phyloP scores from a whole-genome alignment of 768 basidiomycete species.

The Trametes gibbosa region DNA sequence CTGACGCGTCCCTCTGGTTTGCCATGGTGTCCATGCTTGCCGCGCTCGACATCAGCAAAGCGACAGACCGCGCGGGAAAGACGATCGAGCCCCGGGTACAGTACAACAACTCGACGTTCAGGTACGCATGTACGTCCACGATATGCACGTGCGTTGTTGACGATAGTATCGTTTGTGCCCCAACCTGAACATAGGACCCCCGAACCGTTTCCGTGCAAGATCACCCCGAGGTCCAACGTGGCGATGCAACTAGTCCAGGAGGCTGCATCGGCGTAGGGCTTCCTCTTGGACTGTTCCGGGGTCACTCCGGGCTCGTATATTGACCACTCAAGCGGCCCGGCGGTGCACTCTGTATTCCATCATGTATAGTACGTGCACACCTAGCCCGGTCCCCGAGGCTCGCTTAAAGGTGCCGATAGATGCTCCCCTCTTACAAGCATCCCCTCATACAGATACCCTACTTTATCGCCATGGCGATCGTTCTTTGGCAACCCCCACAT shows the following conservation, averaged over 20 bases:
- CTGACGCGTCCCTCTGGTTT: conserved; percentile 63
- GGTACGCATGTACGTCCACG: conserved; percentile 36
- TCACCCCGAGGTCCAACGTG: conserved; percentile 42
- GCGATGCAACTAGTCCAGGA: not conserved
- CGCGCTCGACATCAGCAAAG: conserved; percentile 52
- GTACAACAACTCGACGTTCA: conserved; percentile 62
- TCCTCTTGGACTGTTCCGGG: too few relatives aligned
- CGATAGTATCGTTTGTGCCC: not conserved
- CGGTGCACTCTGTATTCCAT: too few relatives aligned
- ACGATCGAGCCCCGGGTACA: conserved; percentile 47
- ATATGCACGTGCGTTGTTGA: not conserved
- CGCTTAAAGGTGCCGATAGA: too few relatives aligned
- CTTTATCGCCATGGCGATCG: too few relatives aligned
- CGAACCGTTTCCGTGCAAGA: conserved; percentile 45
- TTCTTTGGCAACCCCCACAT: too few relatives aligned
- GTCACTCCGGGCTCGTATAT: too few relatives aligned
- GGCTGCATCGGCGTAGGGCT: not conserved
- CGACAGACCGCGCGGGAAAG: conserved; percentile 48
- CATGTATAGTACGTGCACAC: too few relatives aligned
- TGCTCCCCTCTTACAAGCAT: too few relatives aligned
- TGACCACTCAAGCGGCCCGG: too few relatives aligned
- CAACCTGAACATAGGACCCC: conserved; percentile 38
- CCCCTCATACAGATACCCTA: too few relatives aligned
- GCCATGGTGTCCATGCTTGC: conserved; percentile 54
- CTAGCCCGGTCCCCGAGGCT: too few relatives aligned